Evolutionary conservation across 331 rosid genomes (phyloP).

Genomic region (Spiraea crenata): DNA sequence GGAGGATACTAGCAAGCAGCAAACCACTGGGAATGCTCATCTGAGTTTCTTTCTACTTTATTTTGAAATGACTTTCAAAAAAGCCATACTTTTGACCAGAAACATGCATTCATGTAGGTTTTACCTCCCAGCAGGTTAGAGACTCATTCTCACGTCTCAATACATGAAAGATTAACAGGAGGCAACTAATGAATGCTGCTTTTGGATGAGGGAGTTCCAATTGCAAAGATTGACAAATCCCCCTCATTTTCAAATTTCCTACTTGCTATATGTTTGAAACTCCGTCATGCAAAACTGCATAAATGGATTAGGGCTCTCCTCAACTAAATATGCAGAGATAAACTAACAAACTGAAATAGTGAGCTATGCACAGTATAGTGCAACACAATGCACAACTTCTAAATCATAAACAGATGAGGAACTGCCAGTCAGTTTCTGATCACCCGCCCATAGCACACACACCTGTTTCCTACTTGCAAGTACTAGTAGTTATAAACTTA

Average conservation of each 20-base stretch:
- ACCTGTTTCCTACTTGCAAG: background rate
- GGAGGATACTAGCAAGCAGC: background rate
- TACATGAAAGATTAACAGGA: background rate
- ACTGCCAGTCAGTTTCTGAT: background rate
- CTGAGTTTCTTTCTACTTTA: background rate
- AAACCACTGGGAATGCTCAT: background rate
- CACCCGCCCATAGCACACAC: background rate
- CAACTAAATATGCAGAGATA: background rate
- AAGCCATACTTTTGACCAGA: background rate
- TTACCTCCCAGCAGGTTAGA: background rate
- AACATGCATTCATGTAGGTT: background rate
- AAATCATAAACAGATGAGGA: background rate
- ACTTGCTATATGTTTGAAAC: too few relatives aligned
- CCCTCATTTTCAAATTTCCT: too few relatives aligned
- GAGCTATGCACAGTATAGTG: background rate
- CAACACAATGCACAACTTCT: background rate
- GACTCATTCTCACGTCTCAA: background rate
- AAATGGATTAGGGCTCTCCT: background rate
- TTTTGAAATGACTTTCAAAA: background rate
- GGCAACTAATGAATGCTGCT: background rate
- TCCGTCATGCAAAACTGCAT: too few relatives aligned
- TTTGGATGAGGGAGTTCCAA: too few relatives aligned
- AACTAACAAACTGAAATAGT: background rate
- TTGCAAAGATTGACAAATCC: too few relatives aligned
- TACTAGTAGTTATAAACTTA: background rate